A percentile compares a stretch with the other conserved stretches of the same genome.
phyloP scores from a whole-genome alignment of 192 early-diverging fungal species.

The Jimgerdemannia flammicorona region DNA sequence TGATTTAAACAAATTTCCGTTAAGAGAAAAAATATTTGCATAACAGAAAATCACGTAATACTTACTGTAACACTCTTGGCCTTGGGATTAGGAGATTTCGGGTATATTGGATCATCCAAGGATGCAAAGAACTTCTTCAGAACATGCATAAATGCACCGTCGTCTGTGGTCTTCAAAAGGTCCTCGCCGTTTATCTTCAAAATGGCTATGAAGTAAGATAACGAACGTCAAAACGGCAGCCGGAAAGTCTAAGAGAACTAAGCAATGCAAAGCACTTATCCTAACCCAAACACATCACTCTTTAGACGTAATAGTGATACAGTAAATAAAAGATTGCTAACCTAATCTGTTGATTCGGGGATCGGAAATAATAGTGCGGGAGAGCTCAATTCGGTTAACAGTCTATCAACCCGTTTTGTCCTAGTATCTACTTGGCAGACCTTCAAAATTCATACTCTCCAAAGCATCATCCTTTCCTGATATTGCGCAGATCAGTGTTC shows the following conservation, averaged over 20 bases:
- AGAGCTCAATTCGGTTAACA: too few relatives aligned
- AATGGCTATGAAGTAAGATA: conserved; percentile 49
- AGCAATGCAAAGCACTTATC: too few relatives aligned
- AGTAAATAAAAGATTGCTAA: neutral
- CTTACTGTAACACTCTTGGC: conserved; percentile 50
- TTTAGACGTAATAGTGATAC: neutral
- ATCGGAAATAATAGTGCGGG: neutral
- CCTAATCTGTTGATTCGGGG: neutral
- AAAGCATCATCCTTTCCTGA: too few relatives aligned
- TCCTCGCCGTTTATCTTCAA: conserved; percentile 89
- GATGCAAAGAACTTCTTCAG: conserved; percentile 84
- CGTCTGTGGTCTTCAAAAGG: conserved; percentile 62
- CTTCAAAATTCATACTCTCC: too few relatives aligned
- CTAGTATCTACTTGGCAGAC: too few relatives aligned
- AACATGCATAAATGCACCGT: conserved; percentile 76
- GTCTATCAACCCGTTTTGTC: too few relatives aligned
- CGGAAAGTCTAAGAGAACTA: too few relatives aligned
- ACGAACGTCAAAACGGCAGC: neutral
- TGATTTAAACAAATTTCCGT: neutral
- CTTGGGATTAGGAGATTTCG: conserved; percentile 48
- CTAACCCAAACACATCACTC: too few relatives aligned
- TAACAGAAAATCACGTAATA: neutral
- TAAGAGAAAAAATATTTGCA: neutral
- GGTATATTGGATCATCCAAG: conserved; percentile 73
- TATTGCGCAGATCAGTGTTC: neutral